Evolutionary conservation across 1,284 basidiomycete species (phyloP).

Genomic region (Pseudozyma sp.): DNA sequence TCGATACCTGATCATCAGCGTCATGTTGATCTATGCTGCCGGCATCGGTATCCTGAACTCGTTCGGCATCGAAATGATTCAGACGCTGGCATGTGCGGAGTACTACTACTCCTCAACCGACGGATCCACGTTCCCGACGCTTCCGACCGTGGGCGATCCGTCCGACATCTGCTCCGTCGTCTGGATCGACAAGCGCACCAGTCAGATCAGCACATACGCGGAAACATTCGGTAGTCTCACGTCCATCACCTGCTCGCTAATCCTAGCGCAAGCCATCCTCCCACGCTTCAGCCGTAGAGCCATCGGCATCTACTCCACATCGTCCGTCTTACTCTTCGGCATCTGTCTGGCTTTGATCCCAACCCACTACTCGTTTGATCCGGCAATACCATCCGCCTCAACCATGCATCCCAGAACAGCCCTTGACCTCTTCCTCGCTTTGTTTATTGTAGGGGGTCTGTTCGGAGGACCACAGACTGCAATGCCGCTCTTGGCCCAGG

Average conservation of each 20-base stretch:
- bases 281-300: conserved; percentile 29
- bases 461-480: conserved; percentile 18
- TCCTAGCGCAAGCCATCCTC: conserved; percentile 22
- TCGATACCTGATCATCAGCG: conserved; percentile 26
- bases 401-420: conserved; percentile 24
- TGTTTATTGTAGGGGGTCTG: conserved; percentile 6
- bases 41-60: conserved; percentile 17
- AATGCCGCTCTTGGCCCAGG: conserved; percentile 19
- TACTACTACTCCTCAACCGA: conserved; percentile 27
- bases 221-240: conserved; percentile 18
- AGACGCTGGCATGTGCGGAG: conserved; percentile 41
- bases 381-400: conserved; percentile 20
- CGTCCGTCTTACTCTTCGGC: not conserved
- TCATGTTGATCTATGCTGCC: too few species aligned
- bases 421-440: conserved; percentile 7
- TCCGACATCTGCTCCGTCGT: conserved; percentile 28
- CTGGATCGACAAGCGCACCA: conserved; percentile 34
- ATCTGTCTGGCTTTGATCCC: conserved; percentile 15
- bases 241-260: conserved; percentile 14
- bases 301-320: not conserved
- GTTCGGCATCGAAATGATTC: conserved; percentile 25
- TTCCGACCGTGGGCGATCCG: conserved; percentile 25
- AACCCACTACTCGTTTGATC: conserved; percentile 43
- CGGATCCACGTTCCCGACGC: conserved; percentile 12
- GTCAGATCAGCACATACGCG: conserved; percentile 15